phyloP scores from a whole-genome alignment of 202 grass and related monocot species.

The Setaria viridis region DNA sequence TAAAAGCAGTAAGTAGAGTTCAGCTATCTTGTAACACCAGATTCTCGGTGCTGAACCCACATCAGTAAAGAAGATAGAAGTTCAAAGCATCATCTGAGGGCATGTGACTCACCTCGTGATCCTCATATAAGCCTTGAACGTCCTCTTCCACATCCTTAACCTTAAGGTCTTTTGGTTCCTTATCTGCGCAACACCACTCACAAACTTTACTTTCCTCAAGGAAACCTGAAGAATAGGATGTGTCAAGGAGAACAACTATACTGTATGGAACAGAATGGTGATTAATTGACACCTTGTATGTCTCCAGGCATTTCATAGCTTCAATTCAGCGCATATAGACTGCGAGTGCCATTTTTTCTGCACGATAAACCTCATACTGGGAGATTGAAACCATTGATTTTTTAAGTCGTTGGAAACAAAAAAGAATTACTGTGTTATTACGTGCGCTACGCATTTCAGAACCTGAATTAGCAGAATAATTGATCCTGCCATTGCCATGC shows the following conservation, averaged over 20 bases:
- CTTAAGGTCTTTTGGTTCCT: neutral
- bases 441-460: no score
- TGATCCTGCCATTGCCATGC: no score
- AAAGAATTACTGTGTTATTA: no score
- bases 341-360: no score
- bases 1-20: slow-evolving; percentile 22
- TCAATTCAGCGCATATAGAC: no score
- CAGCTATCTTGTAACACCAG: slow-evolving; percentile 9
- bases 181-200: slow-evolving; percentile 23
- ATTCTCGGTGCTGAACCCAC: slow-evolving; percentile 20
- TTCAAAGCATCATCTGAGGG: slow-evolving; percentile 38
- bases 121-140: slow-evolving; percentile 26
- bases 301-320: no score
- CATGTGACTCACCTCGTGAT: neutral
- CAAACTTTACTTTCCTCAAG: neutral
- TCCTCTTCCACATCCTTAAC: slow-evolving; percentile 12
- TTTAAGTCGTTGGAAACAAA: no score
- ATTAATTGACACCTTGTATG: no score
- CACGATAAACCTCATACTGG: no score
- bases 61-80: slow-evolving; percentile 41
- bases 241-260: neutral
- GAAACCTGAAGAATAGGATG: slow-evolving; percentile 24
- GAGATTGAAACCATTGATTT: no score
- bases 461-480: no score
- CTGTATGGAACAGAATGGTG: no score